Conservation (phyloP, 1,284 basidiomycete species). For the Apiotrichum brassicae region DNA sequence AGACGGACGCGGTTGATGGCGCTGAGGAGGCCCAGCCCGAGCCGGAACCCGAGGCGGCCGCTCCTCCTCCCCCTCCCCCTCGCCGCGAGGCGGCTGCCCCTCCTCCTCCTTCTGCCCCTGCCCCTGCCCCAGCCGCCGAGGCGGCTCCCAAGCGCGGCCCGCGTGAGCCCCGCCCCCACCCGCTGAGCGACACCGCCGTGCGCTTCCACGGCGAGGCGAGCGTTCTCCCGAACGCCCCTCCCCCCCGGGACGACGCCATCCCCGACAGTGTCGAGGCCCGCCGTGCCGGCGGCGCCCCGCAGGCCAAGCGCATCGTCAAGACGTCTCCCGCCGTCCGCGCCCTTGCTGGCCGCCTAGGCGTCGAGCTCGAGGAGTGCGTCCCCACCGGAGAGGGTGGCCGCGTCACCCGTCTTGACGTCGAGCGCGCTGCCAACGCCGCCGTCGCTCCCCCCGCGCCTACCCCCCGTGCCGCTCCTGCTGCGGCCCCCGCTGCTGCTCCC, state of each 20-base stretch:
- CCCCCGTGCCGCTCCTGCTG: not conserved
- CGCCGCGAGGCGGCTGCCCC: not conserved
- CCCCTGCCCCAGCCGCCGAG: not conserved
- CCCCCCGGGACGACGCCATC: not conserved
- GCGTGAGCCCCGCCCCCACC: constrained; percentile 13
- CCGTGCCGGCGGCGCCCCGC: constrained; percentile 1
- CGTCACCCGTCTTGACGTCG: constrained; percentile 60
- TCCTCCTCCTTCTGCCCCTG: not conserved
- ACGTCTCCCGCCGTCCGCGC: constrained; percentile 37
- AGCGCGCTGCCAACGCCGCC: constrained; percentile 30
- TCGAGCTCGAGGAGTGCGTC: constrained; percentile 52
- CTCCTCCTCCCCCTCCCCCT: not conserved
- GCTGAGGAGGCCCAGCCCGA: constrained; percentile 9
- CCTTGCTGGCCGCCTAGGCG: constrained; percentile 29
- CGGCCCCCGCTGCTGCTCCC: not conserved
- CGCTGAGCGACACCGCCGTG: constrained; percentile 19
- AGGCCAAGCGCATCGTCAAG: constrained; percentile 20
- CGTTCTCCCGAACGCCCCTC: constrained; percentile 28
- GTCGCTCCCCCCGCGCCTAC: not conserved
- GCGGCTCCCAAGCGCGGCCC: not conserved
- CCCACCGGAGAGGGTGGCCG: constrained; percentile 54
- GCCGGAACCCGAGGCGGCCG: not conserved
- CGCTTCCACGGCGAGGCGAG: constrained; percentile 35
- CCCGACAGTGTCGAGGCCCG: constrained; percentile 16
- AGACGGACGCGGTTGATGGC: constrained; percentile 41